Evolutionary conservation across 1,139 yeast species (phyloP).

Genomic region (Lipomyces yarrowii): DNA sequence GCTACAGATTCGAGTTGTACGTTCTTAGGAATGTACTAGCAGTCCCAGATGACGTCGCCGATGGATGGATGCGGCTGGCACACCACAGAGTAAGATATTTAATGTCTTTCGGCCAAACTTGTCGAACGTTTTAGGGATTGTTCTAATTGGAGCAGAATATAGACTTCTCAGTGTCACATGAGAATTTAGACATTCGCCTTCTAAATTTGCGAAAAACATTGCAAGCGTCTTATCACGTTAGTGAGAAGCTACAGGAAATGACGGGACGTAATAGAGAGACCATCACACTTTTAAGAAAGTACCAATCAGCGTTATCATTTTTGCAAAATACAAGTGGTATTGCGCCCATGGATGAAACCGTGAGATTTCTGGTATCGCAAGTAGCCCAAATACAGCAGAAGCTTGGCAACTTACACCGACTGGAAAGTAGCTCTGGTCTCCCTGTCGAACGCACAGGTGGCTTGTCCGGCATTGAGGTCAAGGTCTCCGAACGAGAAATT

Average conservation of each 20-base stretch:
- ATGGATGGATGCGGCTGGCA: constrained; percentile 66
- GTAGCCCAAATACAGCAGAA: constrained; percentile 15
- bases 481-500: constrained; percentile 23
- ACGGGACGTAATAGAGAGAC: constrained; percentile 13
- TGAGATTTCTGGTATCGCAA: constrained; percentile 24
- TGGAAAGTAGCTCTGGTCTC: constrained; percentile 11
- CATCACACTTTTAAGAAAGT: constrained; percentile 15
- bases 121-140: too few relatives aligned
- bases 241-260: constrained; percentile 17
- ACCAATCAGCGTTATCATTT: constrained; percentile 22
- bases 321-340: constrained; percentile 25
- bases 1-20: constrained; percentile 66
- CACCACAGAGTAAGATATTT: constrained; percentile 57
- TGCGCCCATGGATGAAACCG: constrained; percentile 29
- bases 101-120: background rate
- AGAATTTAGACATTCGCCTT: constrained; percentile 21
- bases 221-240: constrained; percentile 26
- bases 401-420: constrained; percentile 5
- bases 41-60: constrained; percentile 68
- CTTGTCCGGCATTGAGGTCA: background rate
- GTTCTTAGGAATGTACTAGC: constrained; percentile 74
- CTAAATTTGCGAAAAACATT: constrained; percentile 27
- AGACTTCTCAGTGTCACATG: constrained; percentile 25
- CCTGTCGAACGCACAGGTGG: background rate
- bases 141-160: constrained; percentile 10